phyloP scores from a whole-genome alignment of 2,329 filamentous ascomycete species.

The Xylariaceae sp. region DNA sequence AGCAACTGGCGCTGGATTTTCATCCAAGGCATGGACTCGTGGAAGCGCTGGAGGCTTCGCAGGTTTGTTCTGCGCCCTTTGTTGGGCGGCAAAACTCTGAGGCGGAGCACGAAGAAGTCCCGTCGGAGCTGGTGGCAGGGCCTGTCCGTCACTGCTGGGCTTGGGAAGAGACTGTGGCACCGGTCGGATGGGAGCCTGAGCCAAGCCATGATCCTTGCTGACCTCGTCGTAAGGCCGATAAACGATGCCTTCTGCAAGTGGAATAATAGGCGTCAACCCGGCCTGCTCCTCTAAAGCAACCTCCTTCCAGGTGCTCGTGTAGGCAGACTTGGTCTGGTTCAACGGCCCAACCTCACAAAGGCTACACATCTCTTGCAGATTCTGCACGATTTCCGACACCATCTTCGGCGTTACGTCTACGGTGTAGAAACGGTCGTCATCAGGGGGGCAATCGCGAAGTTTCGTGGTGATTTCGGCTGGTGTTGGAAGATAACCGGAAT shows the following conservation, averaged over 20 bases:
- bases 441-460: conserved; percentile 53
- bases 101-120: conserved; percentile 49
- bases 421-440: conserved; percentile 53
- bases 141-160: conserved; percentile 34
- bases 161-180: conserved; percentile 31
- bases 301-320: conserved; percentile 59
- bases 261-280: conserved; percentile 58
- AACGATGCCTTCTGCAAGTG: conserved; percentile 55
- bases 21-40: conserved; percentile 33
- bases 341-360: conserved; percentile 56
- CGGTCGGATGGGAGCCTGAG: conserved; percentile 30
- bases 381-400: conserved; percentile 44
- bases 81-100: conserved; percentile 63
- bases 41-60: conserved; percentile 24
- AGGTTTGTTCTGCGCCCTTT: conserved; percentile 52
- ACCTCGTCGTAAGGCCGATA: conserved; percentile 61
- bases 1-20: conserved; percentile 30
- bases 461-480: conserved; percentile 54
- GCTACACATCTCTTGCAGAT: conserved; percentile 52
- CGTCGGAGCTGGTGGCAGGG: conserved; percentile 35
- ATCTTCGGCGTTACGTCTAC: conserved; percentile 42
- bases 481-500: conserved; percentile 65
- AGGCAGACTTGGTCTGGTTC: conserved; percentile 41
- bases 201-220: conserved; percentile 47
- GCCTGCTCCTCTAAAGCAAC: conserved; percentile 64